Percentiles rank a stretch among this genome's conserved stretches.
These are phyloP conservation scores for Cucumis sativus DNA, from an alignment of 306 rosid genomes.

Conservation along the genomic window Cucumber_9930_V3 NC_026660.2:30755001-30755500, in stretches of 20 bases:
- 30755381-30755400: conserved; percentile 92
- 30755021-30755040: background rate
- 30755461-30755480: background rate
- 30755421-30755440: conserved; percentile 91
- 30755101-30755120: conserved; percentile 98
- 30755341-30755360: conserved; percentile 85
- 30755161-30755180: conserved; percentile 30
- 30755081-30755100: conserved; percentile 76
- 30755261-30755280: conserved; percentile 15
- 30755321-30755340: conserved; percentile 82
- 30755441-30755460: conserved; percentile 40
- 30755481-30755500: background rate
- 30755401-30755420: conserved; percentile 97
- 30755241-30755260: conserved; percentile 11
- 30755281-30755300: conserved; percentile 81
- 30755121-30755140: conserved; percentile 91
- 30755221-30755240: conserved; percentile 15
- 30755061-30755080: conserved; percentile 95
- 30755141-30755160: conserved; percentile 64
- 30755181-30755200: conserved; percentile 11
- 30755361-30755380: conserved; percentile 98
- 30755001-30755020: background rate
- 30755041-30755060: conserved; percentile 41
- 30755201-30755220: conserved; percentile 14
- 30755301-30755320: conserved; percentile 92